Evolutionary conservation across 2,329 filamentous ascomycete species (phyloP).

Genomic region (Diaporthe sp.): DNA sequence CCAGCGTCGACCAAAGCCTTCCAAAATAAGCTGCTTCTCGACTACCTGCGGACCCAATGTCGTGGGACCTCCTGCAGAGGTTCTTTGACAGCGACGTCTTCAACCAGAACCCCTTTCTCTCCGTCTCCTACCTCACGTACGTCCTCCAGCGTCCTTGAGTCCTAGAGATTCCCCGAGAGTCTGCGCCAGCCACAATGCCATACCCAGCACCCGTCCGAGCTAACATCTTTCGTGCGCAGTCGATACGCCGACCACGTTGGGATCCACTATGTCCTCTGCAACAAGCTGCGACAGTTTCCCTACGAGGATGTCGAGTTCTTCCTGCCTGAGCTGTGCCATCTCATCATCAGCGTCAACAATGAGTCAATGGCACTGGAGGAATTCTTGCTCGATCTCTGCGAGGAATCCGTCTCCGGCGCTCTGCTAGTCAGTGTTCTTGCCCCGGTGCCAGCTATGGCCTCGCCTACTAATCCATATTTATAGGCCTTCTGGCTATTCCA

Average conservation of each 20-base stretch:
- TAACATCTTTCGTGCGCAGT: slow-evolving; percentile 58
- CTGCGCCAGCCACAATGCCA: slow-evolving; percentile 14
- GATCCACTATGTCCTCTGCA: slow-evolving; percentile 90
- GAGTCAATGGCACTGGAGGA: slow-evolving; percentile 93
- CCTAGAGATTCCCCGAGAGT: slow-evolving; percentile 32
- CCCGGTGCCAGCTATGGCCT: slow-evolving; percentile 13
- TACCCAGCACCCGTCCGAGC: slow-evolving; percentile 37
- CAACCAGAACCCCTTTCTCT: slow-evolving; percentile 90
- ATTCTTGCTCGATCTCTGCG: slow-evolving; percentile 87
- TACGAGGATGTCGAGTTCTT: slow-evolving; percentile 96
- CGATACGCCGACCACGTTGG: slow-evolving; percentile 92
- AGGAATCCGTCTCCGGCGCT: slow-evolving; percentile 88
- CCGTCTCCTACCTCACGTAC: slow-evolving; percentile 90
- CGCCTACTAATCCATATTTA: slow-evolving; percentile 17
- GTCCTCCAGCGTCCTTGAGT: slow-evolving; percentile 52
- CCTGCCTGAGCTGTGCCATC: slow-evolving; percentile 87
- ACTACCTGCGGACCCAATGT: slow-evolving; percentile 66
- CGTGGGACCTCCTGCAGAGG: slow-evolving; percentile 89
- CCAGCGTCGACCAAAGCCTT: slow-evolving; percentile 43
- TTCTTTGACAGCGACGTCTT: slow-evolving; percentile 96
- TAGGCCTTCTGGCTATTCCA: slow-evolving; percentile 94
- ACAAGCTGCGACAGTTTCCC: slow-evolving; percentile 88
- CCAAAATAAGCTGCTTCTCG: slow-evolving; percentile 30
- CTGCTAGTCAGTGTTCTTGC: slow-evolving; percentile 73
- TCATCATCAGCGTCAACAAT: slow-evolving; percentile 89